Percentiles rank a stretch among this genome's conserved stretches.
Conservation (phyloP, 2,329 filamentous ascomycete species). For the Pseudogymnoascus sp. region DNA sequence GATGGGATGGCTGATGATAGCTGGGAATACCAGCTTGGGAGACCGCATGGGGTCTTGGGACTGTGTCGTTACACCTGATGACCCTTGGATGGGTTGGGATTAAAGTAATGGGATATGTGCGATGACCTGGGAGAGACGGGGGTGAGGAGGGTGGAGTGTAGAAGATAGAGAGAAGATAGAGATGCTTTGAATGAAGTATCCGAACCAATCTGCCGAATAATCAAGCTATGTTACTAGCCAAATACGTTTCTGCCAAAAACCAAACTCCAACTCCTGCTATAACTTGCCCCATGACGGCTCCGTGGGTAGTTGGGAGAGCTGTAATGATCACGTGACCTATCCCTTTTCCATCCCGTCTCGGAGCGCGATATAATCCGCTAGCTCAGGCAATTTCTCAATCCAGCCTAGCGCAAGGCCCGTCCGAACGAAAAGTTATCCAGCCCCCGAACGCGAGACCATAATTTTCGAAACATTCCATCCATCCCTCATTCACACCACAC, state of each 20-base stretch:
- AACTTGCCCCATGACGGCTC: not conserved
- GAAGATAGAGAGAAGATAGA: not conserved
- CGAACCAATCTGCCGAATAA: not conserved
- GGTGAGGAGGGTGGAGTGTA: not conserved
- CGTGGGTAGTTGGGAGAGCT: not conserved
- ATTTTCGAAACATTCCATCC: not conserved
- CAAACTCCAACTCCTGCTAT: not conserved
- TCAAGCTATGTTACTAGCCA: not conserved
- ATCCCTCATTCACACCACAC: not conserved
- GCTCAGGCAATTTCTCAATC: not conserved
- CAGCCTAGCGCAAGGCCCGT: not conserved
- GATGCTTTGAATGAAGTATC: not conserved
- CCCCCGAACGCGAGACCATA: not conserved
- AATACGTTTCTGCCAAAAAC: not conserved
- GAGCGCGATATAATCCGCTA: not conserved
- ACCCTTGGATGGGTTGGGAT: not conserved
- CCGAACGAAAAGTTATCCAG: not conserved
- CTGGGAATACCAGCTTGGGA: not conserved
- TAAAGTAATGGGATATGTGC: not conserved
- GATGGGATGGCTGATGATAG: not conserved
- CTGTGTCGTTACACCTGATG: not conserved
- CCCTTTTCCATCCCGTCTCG: not conserved
- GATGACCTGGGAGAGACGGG: not conserved
- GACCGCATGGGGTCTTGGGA: not conserved
- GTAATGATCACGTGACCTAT: not conserved